Evolutionary conservation across 75 land plant genomes (phyloP).

Genomic region (Sequoia sempervirens): DNA sequence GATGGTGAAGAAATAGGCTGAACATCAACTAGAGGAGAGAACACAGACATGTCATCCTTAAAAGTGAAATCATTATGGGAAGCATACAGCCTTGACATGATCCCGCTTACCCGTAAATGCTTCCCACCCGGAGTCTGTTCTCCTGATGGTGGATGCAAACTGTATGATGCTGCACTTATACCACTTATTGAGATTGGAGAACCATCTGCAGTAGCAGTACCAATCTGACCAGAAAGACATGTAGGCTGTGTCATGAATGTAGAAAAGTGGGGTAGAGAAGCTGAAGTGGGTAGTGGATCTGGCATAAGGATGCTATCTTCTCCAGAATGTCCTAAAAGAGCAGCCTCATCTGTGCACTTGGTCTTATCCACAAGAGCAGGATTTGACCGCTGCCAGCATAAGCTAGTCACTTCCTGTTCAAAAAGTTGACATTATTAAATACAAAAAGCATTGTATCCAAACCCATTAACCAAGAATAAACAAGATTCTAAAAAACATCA

Average conservation of each 20-base stretch:
- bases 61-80: slow-evolving; percentile 22
- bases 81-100: slow-evolving; percentile 49
- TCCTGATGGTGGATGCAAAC: slow-evolving; percentile 16
- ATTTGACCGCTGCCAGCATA: slow-evolving; percentile 49
- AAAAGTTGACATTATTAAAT: not conserved
- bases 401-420: slow-evolving; percentile 39
- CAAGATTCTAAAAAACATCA: not conserved
- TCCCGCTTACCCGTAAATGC: slow-evolving; percentile 30
- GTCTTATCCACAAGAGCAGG: slow-evolving; percentile 24
- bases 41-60: slow-evolving; percentile 53
- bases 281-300: slow-evolving; percentile 47
- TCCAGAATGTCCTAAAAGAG: slow-evolving; percentile 28
- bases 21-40: slow-evolving; percentile 52
- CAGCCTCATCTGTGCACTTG: slow-evolving; percentile 28
- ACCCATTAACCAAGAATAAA: not conserved
- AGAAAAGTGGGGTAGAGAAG: slow-evolving; percentile 12
- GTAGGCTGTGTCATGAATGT: not conserved
- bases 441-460: not conserved
- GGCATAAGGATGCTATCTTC: slow-evolving; percentile 46
- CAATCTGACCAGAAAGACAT: slow-evolving; percentile 3
- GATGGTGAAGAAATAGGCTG: slow-evolving; percentile 43
- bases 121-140: slow-evolving; percentile 49
- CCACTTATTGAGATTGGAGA: slow-evolving; percentile 9
- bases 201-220: slow-evolving; percentile 1
- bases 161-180: slow-evolving; percentile 25